Percentiles rank a stretch among this genome's conserved stretches.
phyloP scores from a whole-genome alignment of 2,329 filamentous ascomycete genomes.

The Orbilia javanica region DNA sequence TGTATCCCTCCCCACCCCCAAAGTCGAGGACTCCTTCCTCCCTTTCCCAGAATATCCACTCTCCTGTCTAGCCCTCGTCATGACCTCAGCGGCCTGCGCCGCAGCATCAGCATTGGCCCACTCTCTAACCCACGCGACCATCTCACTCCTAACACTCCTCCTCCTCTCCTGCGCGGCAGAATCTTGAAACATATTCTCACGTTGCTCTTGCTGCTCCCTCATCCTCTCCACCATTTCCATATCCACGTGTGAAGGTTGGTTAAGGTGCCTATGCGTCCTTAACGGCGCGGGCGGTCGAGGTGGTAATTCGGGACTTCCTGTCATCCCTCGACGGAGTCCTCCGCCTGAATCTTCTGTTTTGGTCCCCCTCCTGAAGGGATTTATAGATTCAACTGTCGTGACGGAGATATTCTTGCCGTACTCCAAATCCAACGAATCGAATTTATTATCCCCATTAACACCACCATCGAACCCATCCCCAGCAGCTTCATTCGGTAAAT shows the following conservation, averaged over 20 bases:
- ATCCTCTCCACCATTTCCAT: slow-evolving; percentile 28
- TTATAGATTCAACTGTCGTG: neutral
- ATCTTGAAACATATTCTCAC: slow-evolving; percentile 40
- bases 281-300: slow-evolving; percentile 38
- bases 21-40: slow-evolving; percentile 26
- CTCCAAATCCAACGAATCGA: slow-evolving; percentile 49
- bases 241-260: slow-evolving; percentile 34
- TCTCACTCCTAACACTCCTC: slow-evolving; percentile 45
- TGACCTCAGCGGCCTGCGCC: slow-evolving; percentile 37
- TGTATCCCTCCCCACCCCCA: slow-evolving; percentile 4
- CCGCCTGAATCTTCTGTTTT: neutral
- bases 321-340: neutral
- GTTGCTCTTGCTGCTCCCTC: slow-evolving; percentile 34
- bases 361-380: neutral
- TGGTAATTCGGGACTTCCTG: slow-evolving; percentile 45
- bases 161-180: slow-evolving; percentile 26
- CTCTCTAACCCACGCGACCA: slow-evolving; percentile 55
- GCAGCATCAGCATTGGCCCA: slow-evolving; percentile 56
- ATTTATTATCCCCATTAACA: slow-evolving; percentile 24
- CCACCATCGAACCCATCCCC: neutral
- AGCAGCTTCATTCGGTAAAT: slow-evolving; percentile 27
- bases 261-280: slow-evolving; percentile 7
- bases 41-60: neutral
- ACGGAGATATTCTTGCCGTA: slow-evolving; percentile 35
- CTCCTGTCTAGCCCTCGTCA: slow-evolving; percentile 3